A percentile compares a stretch with the other conserved stretches of the same genome.
These are phyloP conservation scores for Paraurostyla sp. DNA, from an alignment of 73 alveolate genomes.

Conservation along the genomic window DNA sequence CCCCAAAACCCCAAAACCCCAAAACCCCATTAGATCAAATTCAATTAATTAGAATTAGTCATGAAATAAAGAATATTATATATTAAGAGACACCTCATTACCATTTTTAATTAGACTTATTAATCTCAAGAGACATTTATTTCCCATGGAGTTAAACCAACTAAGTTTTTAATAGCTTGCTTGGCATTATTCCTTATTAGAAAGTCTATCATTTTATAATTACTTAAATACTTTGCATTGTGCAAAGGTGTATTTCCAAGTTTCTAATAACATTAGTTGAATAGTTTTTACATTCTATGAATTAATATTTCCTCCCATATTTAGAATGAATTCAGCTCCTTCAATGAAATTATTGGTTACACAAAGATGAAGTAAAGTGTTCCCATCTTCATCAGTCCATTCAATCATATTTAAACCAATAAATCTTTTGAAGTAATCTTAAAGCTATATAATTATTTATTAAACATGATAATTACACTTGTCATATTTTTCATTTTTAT, in stretches of 20 bases:
- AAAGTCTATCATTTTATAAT: conserved; percentile 17
- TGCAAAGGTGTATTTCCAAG: conserved; percentile 37
- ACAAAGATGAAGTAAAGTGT: conserved; percentile 14
- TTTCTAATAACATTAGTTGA: background rate
- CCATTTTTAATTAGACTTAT: no score
- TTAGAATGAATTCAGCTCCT: conserved; percentile 27
- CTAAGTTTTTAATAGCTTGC: background rate
- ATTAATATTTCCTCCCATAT: conserved; percentile 31
- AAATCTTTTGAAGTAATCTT: conserved; percentile 37
- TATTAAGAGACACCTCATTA: no score
- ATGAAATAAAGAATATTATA: no score
- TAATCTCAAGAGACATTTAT: conserved; percentile 16
- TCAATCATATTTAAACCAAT: conserved; percentile 1
- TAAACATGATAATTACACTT: background rate
- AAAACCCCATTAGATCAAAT: no score
- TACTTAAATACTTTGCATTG: conserved; percentile 15
- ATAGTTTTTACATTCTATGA: background rate
- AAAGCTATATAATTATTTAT: background rate
- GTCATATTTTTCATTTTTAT: background rate
- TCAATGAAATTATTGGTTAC: background rate
- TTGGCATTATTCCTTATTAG: conserved; percentile 17
- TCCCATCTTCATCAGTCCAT: conserved; percentile 23
- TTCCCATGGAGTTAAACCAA: conserved; percentile 42
- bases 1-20: no score
- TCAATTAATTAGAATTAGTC: no score